These are phyloP conservation scores for Ustulina deusta DNA, from an alignment of 2,329 filamentous ascomycete genomes.

Conservation along the genomic window DNA sequence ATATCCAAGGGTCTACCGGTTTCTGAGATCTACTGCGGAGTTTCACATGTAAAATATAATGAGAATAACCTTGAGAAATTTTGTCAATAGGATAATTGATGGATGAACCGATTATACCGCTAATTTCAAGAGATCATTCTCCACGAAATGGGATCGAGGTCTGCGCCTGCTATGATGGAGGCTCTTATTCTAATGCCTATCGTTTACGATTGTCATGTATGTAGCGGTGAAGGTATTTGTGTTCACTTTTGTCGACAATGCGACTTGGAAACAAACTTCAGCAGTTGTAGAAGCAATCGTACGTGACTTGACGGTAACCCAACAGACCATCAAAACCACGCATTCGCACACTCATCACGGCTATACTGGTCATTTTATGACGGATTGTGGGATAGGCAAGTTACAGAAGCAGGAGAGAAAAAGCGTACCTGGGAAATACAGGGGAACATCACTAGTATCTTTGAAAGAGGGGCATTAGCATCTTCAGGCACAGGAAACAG, in stretches of 20 bases:
- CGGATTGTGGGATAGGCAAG: not conserved
- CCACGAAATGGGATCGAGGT: not conserved
- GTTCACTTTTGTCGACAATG: not conserved
- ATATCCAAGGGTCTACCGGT: slow-evolving; percentile 16
- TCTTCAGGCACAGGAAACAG: slow-evolving; percentile 41
- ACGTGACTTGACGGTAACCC: not conserved
- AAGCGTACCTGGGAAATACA: slow-evolving; percentile 42
- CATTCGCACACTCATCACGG: not conserved
- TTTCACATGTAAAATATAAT: slow-evolving; percentile 26
- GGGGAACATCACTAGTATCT: slow-evolving; percentile 39
- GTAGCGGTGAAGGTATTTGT: not conserved
- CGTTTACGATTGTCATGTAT: not conserved
- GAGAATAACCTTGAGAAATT: not conserved
- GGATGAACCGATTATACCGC: not conserved
- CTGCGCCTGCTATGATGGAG: not conserved
- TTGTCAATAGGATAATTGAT: slow-evolving; percentile 19
- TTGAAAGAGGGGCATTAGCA: slow-evolving; percentile 48
- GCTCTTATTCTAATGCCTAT: not conserved
- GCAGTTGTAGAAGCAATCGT: not conserved
- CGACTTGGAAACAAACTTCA: not conserved
- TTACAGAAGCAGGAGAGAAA: slow-evolving; percentile 6
- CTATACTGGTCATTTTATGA: not conserved
- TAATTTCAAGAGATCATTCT: too few species aligned
- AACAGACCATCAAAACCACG: not conserved
- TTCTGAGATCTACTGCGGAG: slow-evolving; percentile 29